Evolutionary conservation across 164 flowering plant genomes (phyloP).

Genomic region (Vitis rotundifolia): DNA sequence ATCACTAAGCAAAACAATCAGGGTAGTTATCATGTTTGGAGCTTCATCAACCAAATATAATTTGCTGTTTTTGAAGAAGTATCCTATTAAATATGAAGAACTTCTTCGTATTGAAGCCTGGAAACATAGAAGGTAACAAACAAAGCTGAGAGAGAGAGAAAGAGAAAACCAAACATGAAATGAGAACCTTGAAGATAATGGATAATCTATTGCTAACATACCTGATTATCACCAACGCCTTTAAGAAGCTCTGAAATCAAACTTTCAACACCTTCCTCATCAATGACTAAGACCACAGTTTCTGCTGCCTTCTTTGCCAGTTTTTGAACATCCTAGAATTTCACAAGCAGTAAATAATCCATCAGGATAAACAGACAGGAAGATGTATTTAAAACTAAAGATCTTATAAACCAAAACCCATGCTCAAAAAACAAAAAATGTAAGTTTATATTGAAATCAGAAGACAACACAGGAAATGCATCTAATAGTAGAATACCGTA

Average conservation of each 20-base stretch:
- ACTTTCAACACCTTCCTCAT: constrained; percentile 89
- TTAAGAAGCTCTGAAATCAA: constrained; percentile 83
- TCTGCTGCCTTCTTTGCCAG: constrained; percentile 95
- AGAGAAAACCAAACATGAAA: not conserved
- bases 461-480: not conserved
- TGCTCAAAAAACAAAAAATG: too few relatives aligned
- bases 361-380: not conserved
- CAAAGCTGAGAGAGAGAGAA: not conserved
- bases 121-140: constrained; percentile 4
- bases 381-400: not conserved
- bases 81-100: constrained; percentile 83
- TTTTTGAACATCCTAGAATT: constrained; percentile 65
- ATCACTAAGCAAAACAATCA: constrained; percentile 87
- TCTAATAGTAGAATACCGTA: constrained; percentile 40
- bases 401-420: not conserved
- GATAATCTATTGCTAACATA: constrained; percentile 16
- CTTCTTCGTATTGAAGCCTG: constrained; percentile 81
- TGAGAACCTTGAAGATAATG: not conserved
- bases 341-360: not conserved
- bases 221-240: constrained; percentile 84
- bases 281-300: constrained; percentile 91
- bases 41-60: constrained; percentile 95
- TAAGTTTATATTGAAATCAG: not conserved
- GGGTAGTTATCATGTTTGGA: constrained; percentile 81
- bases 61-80: constrained; percentile 90